phyloP scores from a whole-genome alignment of 2,329 filamentous ascomycete genomes.

The Ramularia collo-cygni region DNA sequence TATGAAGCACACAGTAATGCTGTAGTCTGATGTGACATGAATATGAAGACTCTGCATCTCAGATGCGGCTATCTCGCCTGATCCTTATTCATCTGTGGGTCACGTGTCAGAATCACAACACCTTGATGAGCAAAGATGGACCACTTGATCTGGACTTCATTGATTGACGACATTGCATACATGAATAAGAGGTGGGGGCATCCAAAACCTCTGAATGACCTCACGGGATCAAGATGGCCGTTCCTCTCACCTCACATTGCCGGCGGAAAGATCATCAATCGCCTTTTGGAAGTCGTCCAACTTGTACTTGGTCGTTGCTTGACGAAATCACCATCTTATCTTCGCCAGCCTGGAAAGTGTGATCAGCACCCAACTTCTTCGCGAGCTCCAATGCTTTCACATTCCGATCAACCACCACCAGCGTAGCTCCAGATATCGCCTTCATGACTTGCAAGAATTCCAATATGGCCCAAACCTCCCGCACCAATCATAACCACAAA shows the following conservation, averaged over 20 bases:
- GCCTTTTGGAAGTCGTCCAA: slow-evolving; percentile 22
- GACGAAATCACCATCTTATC: slow-evolving; percentile 19
- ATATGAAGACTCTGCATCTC: too few relatives aligned
- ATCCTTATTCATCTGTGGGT: too few relatives aligned
- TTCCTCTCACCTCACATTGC: slow-evolving; percentile 20
- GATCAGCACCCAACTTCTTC: slow-evolving; percentile 22
- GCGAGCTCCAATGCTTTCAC: slow-evolving; percentile 19
- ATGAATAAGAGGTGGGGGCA: too few relatives aligned
- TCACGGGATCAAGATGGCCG: slow-evolving; percentile 20
- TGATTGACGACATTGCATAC: too few relatives aligned
- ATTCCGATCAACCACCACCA: slow-evolving; percentile 22
- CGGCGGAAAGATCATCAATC: slow-evolving; percentile 20
- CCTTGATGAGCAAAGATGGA: too few relatives aligned
- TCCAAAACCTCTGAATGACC: background rate
- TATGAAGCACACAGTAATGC: too few relatives aligned
- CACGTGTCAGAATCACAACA: too few relatives aligned
- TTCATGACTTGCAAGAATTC: slow-evolving; percentile 24
- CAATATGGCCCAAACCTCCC: slow-evolving; percentile 21
- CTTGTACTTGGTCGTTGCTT: slow-evolving; percentile 22
- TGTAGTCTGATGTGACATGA: too few relatives aligned
- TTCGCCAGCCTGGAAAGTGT: slow-evolving; percentile 14
- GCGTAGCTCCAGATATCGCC: slow-evolving; percentile 20
- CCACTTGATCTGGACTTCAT: too few relatives aligned
- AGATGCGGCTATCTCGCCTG: too few relatives aligned
- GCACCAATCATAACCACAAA: slow-evolving; percentile 22